These are phyloP conservation scores for Phycomyces blakesleeanus DNA, from an alignment of 192 early-diverging fungal genomes.

Conservation along the genomic window DNA sequence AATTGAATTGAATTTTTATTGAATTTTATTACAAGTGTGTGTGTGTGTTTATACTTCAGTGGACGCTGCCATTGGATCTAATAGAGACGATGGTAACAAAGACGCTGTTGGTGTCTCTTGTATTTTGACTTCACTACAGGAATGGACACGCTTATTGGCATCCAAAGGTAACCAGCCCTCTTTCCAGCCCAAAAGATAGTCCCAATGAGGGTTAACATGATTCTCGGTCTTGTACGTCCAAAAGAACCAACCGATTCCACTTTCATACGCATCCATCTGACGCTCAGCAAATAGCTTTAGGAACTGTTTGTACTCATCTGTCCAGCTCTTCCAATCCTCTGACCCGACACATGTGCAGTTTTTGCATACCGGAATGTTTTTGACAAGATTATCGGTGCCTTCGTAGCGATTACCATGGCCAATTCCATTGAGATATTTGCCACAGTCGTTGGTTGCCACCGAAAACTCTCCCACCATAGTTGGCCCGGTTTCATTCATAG, in stretches of 20 bases:
- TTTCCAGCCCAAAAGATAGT: conserved; percentile 59
- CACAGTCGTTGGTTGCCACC: conserved; percentile 68
- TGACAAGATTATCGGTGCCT: conserved; percentile 39
- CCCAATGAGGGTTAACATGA: conserved; percentile 63
- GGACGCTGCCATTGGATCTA: no score
- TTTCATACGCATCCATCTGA: conserved; percentile 63
- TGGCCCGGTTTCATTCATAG: conserved; percentile 41
- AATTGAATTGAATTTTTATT: no score
- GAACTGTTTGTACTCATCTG: conserved; percentile 40
- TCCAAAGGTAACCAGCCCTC: conserved; percentile 65
- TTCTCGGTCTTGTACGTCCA: conserved; percentile 72
- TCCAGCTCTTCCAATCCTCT: conserved; percentile 45
- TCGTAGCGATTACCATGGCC: conserved; percentile 59
- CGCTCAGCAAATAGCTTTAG: conserved; percentile 48
- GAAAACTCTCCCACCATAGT: conserved; percentile 75
- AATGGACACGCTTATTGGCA: conserved; percentile 26
- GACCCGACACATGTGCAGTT: conserved; percentile 53
- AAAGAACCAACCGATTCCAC: conserved; percentile 60
- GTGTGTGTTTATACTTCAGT: no score
- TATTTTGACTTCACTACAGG: conserved; percentile 5
- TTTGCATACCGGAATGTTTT: conserved; percentile 34
- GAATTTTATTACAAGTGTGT: no score
- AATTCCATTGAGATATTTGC: conserved; percentile 67
- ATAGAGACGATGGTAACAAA: no score
- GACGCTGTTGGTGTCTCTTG: no score